Evolutionary conservation across 371 early-diverging fungal species (phyloP).

Genomic region (Mucor velutinosus): DNA sequence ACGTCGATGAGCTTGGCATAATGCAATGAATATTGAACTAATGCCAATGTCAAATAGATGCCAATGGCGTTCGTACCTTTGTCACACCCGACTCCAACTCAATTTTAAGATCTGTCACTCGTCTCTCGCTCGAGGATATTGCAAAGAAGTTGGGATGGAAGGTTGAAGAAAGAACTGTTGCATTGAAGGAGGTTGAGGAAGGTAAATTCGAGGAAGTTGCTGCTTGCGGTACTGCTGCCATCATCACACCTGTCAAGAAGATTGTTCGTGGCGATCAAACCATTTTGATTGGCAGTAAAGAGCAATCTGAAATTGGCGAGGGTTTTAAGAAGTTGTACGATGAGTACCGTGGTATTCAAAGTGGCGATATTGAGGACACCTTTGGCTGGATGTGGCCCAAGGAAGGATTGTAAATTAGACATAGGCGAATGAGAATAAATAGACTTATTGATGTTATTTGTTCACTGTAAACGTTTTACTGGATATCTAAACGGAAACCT

Average conservation of each 20-base stretch:
- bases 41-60: conserved; percentile 15
- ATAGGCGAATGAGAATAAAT: neutral
- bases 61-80: conserved; percentile 59
- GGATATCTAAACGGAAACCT: no score
- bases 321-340: conserved; percentile 63
- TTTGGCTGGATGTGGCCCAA: conserved; percentile 79
- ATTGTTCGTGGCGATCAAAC: conserved; percentile 63
- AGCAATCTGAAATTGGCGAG: conserved; percentile 49
- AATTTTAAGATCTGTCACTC: conserved; percentile 76
- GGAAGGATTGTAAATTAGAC: conserved; percentile 56
- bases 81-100: conserved; percentile 71
- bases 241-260: conserved; percentile 75
- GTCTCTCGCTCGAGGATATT: conserved; percentile 67
- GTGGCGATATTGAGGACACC: conserved; percentile 61
- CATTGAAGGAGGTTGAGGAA: conserved; percentile 60
- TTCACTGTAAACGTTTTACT: no score
- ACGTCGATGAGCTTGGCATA: neutral
- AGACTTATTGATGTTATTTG: neutral
- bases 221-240: conserved; percentile 79
- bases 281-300: conserved; percentile 39
- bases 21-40: neutral
- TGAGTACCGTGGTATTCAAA: conserved; percentile 71
- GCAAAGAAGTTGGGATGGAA: conserved; percentile 71
- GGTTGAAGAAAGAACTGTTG: conserved; percentile 61
- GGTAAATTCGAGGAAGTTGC: conserved; percentile 73